phyloP scores from a whole-genome alignment of 129 eudicot species.

The Helichrysum umbraculigerum region DNA sequence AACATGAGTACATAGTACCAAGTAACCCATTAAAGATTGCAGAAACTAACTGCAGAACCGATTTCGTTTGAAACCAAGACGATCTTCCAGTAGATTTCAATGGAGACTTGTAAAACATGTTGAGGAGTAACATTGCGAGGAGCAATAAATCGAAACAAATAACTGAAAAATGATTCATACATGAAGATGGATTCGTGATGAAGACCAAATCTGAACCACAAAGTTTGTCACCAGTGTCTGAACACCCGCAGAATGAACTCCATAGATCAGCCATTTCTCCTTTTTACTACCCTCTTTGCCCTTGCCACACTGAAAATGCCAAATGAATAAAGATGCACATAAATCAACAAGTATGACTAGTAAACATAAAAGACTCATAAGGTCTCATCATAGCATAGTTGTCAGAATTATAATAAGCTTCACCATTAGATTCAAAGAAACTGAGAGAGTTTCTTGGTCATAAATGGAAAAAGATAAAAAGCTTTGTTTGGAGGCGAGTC shows the following conservation, averaged over 20 bases:
- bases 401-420: not conserved
- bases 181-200: slow-evolving; percentile 63
- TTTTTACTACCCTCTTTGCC: slow-evolving; percentile 37
- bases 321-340: slow-evolving; percentile 3
- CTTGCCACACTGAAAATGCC: slow-evolving; percentile 30
- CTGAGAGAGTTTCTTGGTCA: too few species aligned
- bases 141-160: slow-evolving; percentile 64
- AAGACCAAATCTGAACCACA: slow-evolving; percentile 45
- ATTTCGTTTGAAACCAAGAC: slow-evolving; percentile 31
- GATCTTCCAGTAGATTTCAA: slow-evolving; percentile 33
- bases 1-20: slow-evolving; percentile 48
- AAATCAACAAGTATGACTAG: slow-evolving; percentile 13
- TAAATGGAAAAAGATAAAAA: not conserved
- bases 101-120: slow-evolving; percentile 45
- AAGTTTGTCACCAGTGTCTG: slow-evolving; percentile 32
- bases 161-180: slow-evolving; percentile 60
- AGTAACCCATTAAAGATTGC: slow-evolving; percentile 60
- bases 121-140: slow-evolving; percentile 47
- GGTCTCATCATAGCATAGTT: slow-evolving; percentile 11
- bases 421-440: too few species aligned
- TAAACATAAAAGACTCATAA: slow-evolving; percentile 12
- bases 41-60: slow-evolving; percentile 57
- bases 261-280: slow-evolving; percentile 65
- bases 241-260: slow-evolving; percentile 73
- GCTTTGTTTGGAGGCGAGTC: not conserved